These are phyloP conservation scores for Saccharomycopsis microspora DNA, from an alignment of 805 yeast genomes.

Conservation along the genomic window DNA sequence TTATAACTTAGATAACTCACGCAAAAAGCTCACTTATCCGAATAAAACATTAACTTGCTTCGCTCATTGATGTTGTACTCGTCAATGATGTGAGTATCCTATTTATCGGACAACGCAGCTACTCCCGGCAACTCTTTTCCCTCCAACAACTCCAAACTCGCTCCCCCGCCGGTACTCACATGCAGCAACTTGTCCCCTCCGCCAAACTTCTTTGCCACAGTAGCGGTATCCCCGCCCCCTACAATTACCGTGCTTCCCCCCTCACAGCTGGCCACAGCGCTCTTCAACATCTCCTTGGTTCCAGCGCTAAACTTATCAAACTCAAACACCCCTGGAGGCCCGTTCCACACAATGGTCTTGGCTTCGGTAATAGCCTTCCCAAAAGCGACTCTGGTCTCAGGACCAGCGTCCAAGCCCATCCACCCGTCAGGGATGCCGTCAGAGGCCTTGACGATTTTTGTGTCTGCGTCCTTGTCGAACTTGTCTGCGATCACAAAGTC, in stretches of 20 bases:
- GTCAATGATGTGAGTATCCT: background rate
- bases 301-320: constrained; percentile 86
- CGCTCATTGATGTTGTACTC: no score
- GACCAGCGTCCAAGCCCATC: constrained; percentile 96
- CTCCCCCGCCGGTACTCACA: constrained; percentile 99
- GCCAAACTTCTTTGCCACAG: constrained; percentile 97
- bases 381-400: constrained; percentile 72
- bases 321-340: constrained; percentile 99
- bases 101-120: constrained; percentile 72
- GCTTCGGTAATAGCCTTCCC: constrained; percentile 79
- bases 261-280: constrained; percentile 76
- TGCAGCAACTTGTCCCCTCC: constrained; percentile 94
- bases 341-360: constrained; percentile 99
- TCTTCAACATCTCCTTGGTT: constrained; percentile 83
- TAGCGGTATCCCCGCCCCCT: constrained; percentile 99
- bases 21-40: no score
- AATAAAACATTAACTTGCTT: no score
- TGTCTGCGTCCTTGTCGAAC: constrained; percentile 84
- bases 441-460: constrained; percentile 74
- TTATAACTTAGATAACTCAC: no score
- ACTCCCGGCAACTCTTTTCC: constrained; percentile 99
- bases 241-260: constrained; percentile 91
- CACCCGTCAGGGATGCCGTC: constrained; percentile 91
- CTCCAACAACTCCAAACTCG: constrained; percentile 95
- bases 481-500: constrained; percentile 95